Evolutionary conservation across 2,329 filamentous ascomycete genomes (phyloP).

Genomic region (Fusarium chaquense): DNA sequence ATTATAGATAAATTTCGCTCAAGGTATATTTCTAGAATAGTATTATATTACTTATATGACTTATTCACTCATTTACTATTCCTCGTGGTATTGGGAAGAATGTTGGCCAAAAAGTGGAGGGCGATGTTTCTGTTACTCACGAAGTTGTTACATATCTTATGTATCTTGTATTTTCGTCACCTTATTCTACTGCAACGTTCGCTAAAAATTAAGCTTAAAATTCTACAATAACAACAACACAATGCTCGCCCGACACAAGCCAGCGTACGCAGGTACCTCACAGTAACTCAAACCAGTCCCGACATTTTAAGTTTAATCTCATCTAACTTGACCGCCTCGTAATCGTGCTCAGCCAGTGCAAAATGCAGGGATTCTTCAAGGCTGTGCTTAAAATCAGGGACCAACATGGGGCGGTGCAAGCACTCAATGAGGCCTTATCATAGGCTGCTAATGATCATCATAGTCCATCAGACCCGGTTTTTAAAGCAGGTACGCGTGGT

Average conservation of each 20-base stretch:
- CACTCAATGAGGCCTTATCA: neutral
- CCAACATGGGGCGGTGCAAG: constrained; percentile 17
- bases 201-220: constrained; percentile 5
- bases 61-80: neutral
- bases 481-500: constrained; percentile 19
- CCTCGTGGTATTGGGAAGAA: too few species aligned
- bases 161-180: too few species aligned
- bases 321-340: neutral
- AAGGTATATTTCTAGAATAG: neutral
- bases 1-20: neutral
- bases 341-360: neutral
- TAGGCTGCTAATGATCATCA: constrained; percentile 4
- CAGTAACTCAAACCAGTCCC: neutral
- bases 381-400: constrained; percentile 19
- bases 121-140: too few species aligned
- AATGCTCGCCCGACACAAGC: too few species aligned
- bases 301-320: neutral
- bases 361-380: constrained; percentile 2
- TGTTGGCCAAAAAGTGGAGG: too few species aligned
- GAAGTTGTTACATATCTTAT: too few species aligned
- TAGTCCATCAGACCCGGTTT: constrained; percentile 15
- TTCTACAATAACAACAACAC: neutral
- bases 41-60: neutral
- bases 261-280: neutral
- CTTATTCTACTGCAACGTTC: too few species aligned